Evolutionary conservation across 2,329 filamentous ascomycete species (phyloP).

Genomic region (Penicillium freii): DNA sequence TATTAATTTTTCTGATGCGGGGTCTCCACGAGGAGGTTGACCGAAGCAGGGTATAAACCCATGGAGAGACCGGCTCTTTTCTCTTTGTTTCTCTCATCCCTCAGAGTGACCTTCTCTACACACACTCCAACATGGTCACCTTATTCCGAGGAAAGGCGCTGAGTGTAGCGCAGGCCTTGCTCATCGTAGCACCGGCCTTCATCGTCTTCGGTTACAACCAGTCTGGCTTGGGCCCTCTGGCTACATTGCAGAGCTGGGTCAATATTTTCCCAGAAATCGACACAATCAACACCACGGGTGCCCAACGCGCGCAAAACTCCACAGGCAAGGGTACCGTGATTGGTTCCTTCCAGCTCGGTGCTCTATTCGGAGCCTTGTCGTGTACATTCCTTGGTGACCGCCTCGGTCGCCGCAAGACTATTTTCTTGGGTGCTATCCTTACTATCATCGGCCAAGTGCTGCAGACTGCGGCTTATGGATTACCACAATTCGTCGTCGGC

Average conservation of each 20-base stretch:
- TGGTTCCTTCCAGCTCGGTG: conserved; percentile 18
- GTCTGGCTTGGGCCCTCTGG: conserved; percentile 21
- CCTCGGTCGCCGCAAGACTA: conserved; percentile 48
- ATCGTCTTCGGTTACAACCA: conserved; percentile 27
- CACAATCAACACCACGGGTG: conserved; percentile 37
- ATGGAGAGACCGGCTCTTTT: neutral
- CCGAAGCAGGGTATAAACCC: conserved; percentile 5
- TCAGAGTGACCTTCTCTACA: neutral
- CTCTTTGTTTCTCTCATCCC: neutral
- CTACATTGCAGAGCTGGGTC: conserved; percentile 22
- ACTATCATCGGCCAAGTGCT: conserved; percentile 48
- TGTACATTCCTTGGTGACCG: conserved; percentile 40
- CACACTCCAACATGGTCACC: neutral
- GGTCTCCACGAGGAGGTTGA: conserved; percentile 16
- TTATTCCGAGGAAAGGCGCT: conserved; percentile 21
- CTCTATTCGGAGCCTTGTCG: conserved; percentile 17
- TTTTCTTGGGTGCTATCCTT: conserved; percentile 45
- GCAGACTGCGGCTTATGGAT: conserved; percentile 44
- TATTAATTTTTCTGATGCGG: conserved; percentile 8
- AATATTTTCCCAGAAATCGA: conserved; percentile 36
- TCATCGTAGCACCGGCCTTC: conserved; percentile 25
- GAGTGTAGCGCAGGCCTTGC: conserved; percentile 34
- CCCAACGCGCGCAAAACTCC: conserved; percentile 19
- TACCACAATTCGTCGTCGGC: conserved; percentile 51
- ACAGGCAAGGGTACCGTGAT: conserved; percentile 30